phyloP scores from a whole-genome alignment of 2,329 filamentous ascomycete species.

The Trichoderma simmonsii region DNA sequence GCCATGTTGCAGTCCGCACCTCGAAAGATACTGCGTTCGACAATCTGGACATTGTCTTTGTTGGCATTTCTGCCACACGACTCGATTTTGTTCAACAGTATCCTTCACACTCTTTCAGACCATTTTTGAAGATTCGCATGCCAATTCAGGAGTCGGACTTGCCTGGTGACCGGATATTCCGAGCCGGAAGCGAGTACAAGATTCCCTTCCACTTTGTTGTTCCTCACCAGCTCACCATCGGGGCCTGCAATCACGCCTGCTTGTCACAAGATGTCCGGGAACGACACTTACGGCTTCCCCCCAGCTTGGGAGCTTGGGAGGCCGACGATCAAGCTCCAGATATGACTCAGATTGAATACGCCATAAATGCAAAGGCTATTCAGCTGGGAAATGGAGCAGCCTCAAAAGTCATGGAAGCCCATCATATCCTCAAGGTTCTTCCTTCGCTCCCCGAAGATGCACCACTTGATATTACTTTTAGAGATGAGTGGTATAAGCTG shows the following conservation, averaged over 20 bases:
- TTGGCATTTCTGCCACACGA: conserved; percentile 49
- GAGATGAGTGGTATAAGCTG: conserved; percentile 50
- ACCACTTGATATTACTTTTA: conserved; percentile 47
- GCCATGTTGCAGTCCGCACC: conserved; percentile 46
- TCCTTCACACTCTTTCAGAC: conserved; percentile 47
- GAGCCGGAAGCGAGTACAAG: conserved; percentile 46
- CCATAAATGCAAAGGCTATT: conserved; percentile 46
- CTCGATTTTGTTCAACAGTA: conserved; percentile 50
- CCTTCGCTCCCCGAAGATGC: conserved; percentile 49
- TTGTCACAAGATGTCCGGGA: conserved; percentile 46
- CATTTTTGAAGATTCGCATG: conserved; percentile 56
- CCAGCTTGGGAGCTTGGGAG: conserved; percentile 51
- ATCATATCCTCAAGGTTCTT: conserved; percentile 50
- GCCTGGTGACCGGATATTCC: conserved; percentile 46
- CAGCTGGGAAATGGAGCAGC: conserved; percentile 21
- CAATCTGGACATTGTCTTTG: conserved; percentile 50
- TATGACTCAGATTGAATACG: conserved; percentile 54
- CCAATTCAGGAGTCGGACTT: conserved; percentile 47
- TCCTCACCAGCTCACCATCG: conserved; percentile 55
- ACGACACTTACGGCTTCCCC: conserved; percentile 52
- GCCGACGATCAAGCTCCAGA: conserved; percentile 53
- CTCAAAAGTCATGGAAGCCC: conserved; percentile 39
- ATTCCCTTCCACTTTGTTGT: conserved; percentile 60
- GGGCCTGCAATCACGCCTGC: conserved; percentile 52
- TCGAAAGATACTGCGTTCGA: conserved; percentile 48